These are phyloP conservation scores for Raffaelea arxii DNA, from an alignment of 2,329 filamentous ascomycete genomes.

Conservation along the genomic window DNA sequence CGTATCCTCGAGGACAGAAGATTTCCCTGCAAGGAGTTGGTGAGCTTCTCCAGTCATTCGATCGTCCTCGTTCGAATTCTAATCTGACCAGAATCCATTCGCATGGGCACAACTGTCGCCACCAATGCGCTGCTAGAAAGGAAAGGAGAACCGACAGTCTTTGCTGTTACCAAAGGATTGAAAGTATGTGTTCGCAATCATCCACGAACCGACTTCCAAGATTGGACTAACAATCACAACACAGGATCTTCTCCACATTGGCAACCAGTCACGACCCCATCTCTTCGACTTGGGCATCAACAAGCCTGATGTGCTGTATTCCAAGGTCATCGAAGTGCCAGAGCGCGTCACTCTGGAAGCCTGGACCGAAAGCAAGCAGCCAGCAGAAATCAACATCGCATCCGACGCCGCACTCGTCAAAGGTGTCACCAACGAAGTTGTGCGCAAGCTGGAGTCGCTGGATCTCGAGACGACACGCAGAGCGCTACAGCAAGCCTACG, in stretches of 20 bases:
- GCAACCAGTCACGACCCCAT: conserved; percentile 79
- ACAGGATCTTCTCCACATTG: conserved; percentile 92
- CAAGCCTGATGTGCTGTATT: conserved; percentile 80
- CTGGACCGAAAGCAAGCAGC: conserved; percentile 52
- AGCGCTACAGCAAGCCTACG: conserved; percentile 50
- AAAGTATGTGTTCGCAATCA: not conserved
- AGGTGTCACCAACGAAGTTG: conserved; percentile 58
- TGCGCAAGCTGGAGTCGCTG: conserved; percentile 56
- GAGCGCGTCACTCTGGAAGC: conserved; percentile 87
- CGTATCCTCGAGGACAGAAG: conserved; percentile 50
- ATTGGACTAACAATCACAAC: not conserved
- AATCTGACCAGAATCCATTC: conserved; percentile 20
- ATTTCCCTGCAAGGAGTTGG: conserved; percentile 19
- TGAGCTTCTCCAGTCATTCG: too few relatives aligned
- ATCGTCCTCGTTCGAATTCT: too few relatives aligned
- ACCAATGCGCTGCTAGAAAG: conserved; percentile 86
- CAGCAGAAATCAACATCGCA: conserved; percentile 29
- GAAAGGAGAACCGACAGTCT: conserved; percentile 79
- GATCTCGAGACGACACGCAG: conserved; percentile 41
- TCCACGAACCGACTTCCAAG: not conserved
- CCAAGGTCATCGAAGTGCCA: conserved; percentile 73
- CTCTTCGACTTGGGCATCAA: conserved; percentile 85
- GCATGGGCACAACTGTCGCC: conserved; percentile 92
- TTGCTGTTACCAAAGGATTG: conserved; percentile 63
- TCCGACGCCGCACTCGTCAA: conserved; percentile 38